Conservation (phyloP, 2,329 filamentous ascomycete species). For the Passalora sequoiae region DNA sequence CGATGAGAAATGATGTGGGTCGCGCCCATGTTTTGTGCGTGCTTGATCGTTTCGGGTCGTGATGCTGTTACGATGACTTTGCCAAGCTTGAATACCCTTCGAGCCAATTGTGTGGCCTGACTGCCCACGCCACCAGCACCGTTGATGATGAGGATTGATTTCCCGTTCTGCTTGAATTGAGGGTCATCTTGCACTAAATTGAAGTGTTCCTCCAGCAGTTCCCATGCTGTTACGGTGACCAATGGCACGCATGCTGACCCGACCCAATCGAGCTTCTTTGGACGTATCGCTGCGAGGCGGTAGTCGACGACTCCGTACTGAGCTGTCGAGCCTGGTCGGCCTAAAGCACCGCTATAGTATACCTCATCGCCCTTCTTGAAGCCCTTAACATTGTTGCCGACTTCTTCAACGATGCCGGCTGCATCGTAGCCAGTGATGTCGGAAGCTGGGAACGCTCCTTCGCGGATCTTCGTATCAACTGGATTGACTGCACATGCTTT, state of each 20-base stretch:
- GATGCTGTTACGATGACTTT: conserved; percentile 41
- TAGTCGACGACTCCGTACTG: conserved; percentile 42
- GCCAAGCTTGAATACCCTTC: conserved; percentile 21
- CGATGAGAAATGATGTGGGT: conserved; percentile 43
- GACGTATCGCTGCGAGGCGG: conserved; percentile 38
- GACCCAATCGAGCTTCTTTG: conserved; percentile 36
- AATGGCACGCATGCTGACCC: conserved; percentile 43
- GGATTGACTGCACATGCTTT: conserved; percentile 39
- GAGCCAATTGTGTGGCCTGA: conserved; percentile 43
- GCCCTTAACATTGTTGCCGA: conserved; percentile 30
- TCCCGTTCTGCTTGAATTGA: conserved; percentile 24
- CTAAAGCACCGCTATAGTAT: conserved; percentile 40
- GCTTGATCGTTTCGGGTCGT: conserved; percentile 38
- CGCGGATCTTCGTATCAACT: conserved; percentile 37
- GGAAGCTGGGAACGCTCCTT: conserved; percentile 23
- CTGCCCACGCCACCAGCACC: conserved; percentile 44
- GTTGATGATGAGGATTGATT: conserved; percentile 34
- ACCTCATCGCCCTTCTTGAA: conserved; percentile 43
- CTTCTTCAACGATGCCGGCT: conserved; percentile 36
- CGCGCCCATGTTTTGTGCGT: conserved; percentile 39
- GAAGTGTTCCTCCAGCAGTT: conserved; percentile 42
- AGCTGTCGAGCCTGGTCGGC: conserved; percentile 40
- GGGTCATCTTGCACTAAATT: conserved; percentile 36
- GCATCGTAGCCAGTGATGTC: conserved; percentile 44
- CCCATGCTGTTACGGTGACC: conserved; percentile 43